phyloP scores from a whole-genome alignment of 306 rosid genomes.

The Coriaria nepalensis region DNA sequence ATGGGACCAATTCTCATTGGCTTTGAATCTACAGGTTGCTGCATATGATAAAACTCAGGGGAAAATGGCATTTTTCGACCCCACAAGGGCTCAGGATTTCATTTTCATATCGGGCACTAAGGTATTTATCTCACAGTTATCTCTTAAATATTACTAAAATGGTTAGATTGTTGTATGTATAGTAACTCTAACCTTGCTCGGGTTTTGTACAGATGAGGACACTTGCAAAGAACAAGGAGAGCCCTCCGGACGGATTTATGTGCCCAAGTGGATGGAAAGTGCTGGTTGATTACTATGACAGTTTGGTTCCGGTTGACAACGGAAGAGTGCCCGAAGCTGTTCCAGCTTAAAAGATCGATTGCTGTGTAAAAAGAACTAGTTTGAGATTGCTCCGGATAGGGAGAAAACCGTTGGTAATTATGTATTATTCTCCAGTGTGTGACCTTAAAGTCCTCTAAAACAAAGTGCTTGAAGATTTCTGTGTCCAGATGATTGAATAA shows the following conservation, averaged over 20 bases:
- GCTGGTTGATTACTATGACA: constrained; percentile 83
- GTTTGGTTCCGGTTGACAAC: constrained; percentile 36
- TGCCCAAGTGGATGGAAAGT: constrained; percentile 98
- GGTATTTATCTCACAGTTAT: constrained; percentile 24
- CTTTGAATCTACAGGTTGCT: constrained; percentile 57
- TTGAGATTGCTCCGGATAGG: constrained; percentile 19
- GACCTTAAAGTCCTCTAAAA: neutral
- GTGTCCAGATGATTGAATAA: constrained; percentile 27
- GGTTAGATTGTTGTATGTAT: neutral
- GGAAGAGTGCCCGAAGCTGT: constrained; percentile 67
- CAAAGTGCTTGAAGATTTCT: constrained; percentile 1
- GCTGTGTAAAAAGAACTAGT: constrained; percentile 12
- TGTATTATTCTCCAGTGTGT: constrained; percentile 27
- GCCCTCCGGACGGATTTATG: constrained; percentile 96
- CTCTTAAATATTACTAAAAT: neutral
- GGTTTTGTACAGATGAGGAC: constrained; percentile 65
- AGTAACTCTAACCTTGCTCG: neutral
- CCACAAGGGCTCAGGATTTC: constrained; percentile 86
- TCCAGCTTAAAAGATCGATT: constrained; percentile 30
- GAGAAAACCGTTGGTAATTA: constrained; percentile 26
- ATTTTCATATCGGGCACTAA: constrained; percentile 95
- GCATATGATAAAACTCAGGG: constrained; percentile 94
- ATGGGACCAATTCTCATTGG: constrained; percentile 9
- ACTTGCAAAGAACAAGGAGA: constrained; percentile 83
- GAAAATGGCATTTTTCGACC: constrained; percentile 94